A percentile compares a stretch with the other conserved stretches of the same genome.
Conservation (phyloP, 345 rosid species). For the Corymbia maculata region DNA sequence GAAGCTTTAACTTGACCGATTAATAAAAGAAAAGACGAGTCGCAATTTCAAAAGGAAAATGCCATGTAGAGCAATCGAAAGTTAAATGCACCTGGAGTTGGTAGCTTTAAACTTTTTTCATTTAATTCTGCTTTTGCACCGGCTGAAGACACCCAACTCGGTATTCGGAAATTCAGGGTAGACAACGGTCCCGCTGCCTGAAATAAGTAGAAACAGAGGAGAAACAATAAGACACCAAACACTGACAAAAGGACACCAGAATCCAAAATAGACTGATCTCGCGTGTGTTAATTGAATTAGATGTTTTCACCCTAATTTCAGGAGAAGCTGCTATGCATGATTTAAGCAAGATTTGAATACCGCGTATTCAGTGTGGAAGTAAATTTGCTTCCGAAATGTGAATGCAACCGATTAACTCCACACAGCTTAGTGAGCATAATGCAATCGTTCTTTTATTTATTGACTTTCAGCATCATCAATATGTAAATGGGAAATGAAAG, state of each 20-base stretch:
- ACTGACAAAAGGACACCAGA: background rate
- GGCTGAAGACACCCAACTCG: slow-evolving; percentile 50
- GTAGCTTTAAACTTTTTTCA: slow-evolving; percentile 29
- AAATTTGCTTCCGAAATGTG: background rate
- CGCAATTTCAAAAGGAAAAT: background rate
- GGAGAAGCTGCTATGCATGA: background rate
- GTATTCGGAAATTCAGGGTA: slow-evolving; percentile 66
- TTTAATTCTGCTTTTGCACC: slow-evolving; percentile 60
- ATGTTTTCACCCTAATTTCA: background rate
- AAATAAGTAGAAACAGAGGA: background rate
- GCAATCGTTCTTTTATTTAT: background rate
- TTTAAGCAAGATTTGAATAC: background rate
- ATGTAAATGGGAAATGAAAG: background rate
- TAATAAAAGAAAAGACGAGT: background rate
- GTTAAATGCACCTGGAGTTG: slow-evolving; percentile 48
- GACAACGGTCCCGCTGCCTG: slow-evolving; percentile 42
- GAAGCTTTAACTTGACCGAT: background rate
- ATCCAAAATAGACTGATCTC: background rate
- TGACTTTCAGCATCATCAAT: background rate
- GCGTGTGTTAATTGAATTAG: background rate
- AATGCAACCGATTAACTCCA: background rate
- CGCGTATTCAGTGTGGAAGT: background rate
- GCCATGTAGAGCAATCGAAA: background rate
- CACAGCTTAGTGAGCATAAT: background rate
- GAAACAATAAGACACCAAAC: background rate